These are phyloP conservation scores for Lodderomyces beijingensis DNA, from an alignment of 1,139 yeast species.

Conservation along the genomic window DNA sequence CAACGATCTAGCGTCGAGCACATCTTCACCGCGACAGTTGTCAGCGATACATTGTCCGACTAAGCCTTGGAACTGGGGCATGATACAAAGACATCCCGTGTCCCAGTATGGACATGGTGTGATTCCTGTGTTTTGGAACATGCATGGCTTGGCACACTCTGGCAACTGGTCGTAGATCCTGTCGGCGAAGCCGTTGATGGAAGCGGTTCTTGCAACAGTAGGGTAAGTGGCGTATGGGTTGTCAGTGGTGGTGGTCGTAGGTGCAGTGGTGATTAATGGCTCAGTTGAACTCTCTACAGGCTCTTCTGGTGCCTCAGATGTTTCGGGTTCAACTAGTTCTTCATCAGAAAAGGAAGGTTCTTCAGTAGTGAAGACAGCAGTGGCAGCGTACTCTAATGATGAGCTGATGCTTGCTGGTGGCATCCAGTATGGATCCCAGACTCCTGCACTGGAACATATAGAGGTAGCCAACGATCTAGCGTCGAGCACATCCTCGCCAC, in stretches of 20 bases:
- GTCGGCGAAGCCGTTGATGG: constrained; percentile 35
- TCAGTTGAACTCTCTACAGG: background rate
- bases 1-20: constrained; percentile 33
- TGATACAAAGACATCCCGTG: constrained; percentile 34
- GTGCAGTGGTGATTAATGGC: constrained; percentile 2
- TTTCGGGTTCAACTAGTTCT: constrained; percentile 2
- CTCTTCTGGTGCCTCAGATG: background rate
- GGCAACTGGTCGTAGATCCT: constrained; percentile 22
- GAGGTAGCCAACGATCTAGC: constrained; percentile 40
- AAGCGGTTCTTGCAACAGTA: constrained; percentile 30
- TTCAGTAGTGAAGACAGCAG: constrained; percentile 10
- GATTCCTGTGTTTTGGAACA: constrained; percentile 24
- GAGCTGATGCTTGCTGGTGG: constrained; percentile 30
- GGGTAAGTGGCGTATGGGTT: constrained; percentile 23
- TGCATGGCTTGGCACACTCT: constrained; percentile 23
- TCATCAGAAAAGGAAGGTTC: background rate
- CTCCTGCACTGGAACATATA: constrained; percentile 40
- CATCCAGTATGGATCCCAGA: constrained; percentile 37
- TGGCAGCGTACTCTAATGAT: constrained; percentile 29
- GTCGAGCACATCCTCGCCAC: constrained; percentile 30
- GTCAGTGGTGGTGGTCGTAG: constrained; percentile 7
- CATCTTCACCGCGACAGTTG: constrained; percentile 31
- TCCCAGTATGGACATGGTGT: constrained; percentile 36
- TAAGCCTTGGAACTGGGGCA: constrained; percentile 24
- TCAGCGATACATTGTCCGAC: constrained; percentile 29